phyloP scores from a whole-genome alignment of 2,329 filamentous ascomycete genomes.

The Triangularia setosa region DNA sequence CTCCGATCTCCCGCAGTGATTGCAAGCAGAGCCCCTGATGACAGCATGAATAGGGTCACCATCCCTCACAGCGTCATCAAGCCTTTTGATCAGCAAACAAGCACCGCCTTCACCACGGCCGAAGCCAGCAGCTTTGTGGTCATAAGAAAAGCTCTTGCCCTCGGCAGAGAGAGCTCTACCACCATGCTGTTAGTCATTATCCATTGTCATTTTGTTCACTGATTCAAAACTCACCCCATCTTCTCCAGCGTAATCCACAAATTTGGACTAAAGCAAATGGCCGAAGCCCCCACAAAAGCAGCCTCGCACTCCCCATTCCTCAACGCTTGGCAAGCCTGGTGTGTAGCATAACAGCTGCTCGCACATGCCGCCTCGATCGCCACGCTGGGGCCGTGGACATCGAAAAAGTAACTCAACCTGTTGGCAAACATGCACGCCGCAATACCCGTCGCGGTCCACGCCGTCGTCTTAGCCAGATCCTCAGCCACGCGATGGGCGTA shows the following conservation, averaged over 20 bases:
- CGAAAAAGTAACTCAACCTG: slow-evolving; percentile 15
- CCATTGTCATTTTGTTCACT: background rate
- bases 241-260: background rate
- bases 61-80: slow-evolving; percentile 37
- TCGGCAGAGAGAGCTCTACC: slow-evolving; percentile 27
- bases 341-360: slow-evolving; percentile 7
- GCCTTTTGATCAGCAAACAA: slow-evolving; percentile 39
- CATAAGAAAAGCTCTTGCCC: slow-evolving; percentile 33
- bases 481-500: background rate
- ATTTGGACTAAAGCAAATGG: background rate
- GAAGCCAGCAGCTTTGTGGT: slow-evolving; percentile 33
- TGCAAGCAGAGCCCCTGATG: slow-evolving; percentile 30
- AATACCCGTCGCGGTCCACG: background rate
- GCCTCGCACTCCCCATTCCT: slow-evolving; percentile 4
- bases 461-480: background rate
- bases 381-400: slow-evolving; percentile 16
- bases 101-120: slow-evolving; percentile 30
- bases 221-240: slow-evolving; percentile 1
- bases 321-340: slow-evolving; percentile 13
- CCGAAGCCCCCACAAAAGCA: background rate
- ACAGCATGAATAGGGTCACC: slow-evolving; percentile 36
- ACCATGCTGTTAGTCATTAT: background rate
- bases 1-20: slow-evolving; percentile 37
- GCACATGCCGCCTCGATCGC: slow-evolving; percentile 17
- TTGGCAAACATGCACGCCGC: slow-evolving; percentile 12